Evolutionary conservation across 2,329 filamentous ascomycete genomes (phyloP).

Genomic region (Fusarium tupiense): DNA sequence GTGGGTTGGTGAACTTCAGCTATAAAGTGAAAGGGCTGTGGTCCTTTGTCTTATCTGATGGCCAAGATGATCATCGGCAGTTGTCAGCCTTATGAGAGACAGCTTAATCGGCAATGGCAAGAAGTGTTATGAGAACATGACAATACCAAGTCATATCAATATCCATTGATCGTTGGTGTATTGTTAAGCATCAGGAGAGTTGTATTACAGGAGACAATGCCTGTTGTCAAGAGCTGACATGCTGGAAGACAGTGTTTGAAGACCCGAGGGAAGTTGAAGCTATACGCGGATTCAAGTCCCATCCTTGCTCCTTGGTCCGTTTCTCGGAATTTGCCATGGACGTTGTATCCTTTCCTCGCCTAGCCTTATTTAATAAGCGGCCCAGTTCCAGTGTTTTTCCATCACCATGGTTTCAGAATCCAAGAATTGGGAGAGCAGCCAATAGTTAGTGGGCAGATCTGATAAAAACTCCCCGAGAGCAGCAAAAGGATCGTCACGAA

Average conservation of each 20-base stretch:
- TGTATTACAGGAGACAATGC: neutral
- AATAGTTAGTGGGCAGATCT: neutral
- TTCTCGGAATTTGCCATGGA: neutral
- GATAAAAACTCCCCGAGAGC: neutral
- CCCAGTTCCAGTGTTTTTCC: neutral
- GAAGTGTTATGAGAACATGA: too few species aligned
- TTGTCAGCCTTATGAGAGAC: neutral
- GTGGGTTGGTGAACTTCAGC: neutral
- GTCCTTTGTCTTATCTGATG: conserved; percentile 17
- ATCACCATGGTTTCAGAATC: conserved; percentile 17
- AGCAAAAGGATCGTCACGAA: neutral
- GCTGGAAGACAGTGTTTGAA: neutral
- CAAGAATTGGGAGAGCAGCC: neutral
- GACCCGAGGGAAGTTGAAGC: neutral
- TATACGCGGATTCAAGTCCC: neutral
- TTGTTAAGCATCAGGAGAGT: neutral
- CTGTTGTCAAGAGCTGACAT: neutral
- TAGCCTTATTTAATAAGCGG: neutral
- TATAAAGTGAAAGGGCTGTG: conserved; percentile 4
- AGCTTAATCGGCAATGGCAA: neutral
- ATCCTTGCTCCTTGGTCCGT: neutral
- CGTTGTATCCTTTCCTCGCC: conserved; percentile 15
- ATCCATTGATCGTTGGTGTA: neutral
- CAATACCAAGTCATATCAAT: neutral
- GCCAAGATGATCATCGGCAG: conserved; percentile 10